Base-by-base conservation (phyloP, 495 filamentous ascomycete species). In the Geoglossum glabrum region DNA sequence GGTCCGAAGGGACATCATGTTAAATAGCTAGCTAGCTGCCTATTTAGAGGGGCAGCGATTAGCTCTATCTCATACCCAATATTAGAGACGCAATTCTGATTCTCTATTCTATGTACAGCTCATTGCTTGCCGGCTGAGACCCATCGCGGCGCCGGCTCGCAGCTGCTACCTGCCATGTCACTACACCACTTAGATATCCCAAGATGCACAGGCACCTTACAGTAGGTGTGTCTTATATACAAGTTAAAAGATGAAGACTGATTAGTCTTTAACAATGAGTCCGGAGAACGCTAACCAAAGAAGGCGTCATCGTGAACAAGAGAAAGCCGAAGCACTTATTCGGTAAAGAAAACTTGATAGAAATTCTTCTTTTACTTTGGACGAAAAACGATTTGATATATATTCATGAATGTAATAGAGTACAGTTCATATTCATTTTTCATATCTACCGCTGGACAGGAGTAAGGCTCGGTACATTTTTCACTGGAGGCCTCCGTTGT, bases 321-420 rank as follows among this genome's bases (percentile, higher is more conserved):
- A 57, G 25, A 27, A 57, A 19, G 55, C 34, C 34, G 26, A 57
- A 57, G 26, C 26, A 57, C 46, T 43, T 57, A 57, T 57, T 57
- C 26, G 33, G 55, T 23, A 57, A 57, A 46, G 43, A 38, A n/a
- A 34, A 57, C 19, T 57, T 57, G 55, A 57, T 27, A 8, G n/a
- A 57, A 23, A 19, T 57, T 43, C 34, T 43, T 46, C 34, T 43
- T 43, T 46, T 19, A 21, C 43, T 57, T 46, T 57, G 55, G 55
- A 57, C 55, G 5, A 36, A 43, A 43, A 34, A 57, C 26, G 55
- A 57, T 36, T 27, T 28, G 34, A 43, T 57, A 38, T 57, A 46
- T 34, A 46, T 57, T 38, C 33, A 57, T 46, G 34, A 38, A 46
- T 23, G 55, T 23, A 57, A 46, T 27, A 23, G 26, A 57, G 26